These are phyloP conservation scores for Penicillium sumatraense DNA, from an alignment of 2,329 filamentous ascomycete species.

Conservation along the genomic window DNA sequence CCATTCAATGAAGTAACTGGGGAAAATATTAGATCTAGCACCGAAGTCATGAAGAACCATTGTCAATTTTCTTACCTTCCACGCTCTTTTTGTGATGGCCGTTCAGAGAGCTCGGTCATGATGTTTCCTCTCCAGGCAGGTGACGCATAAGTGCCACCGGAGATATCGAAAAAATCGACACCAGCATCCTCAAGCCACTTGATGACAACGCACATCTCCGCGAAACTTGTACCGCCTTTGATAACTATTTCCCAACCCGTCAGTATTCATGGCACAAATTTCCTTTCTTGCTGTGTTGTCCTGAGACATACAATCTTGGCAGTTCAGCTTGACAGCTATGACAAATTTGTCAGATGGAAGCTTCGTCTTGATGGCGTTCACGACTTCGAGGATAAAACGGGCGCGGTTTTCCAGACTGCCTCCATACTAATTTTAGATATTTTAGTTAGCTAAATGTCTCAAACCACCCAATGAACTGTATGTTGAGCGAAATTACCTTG, in stretches of 20 bases:
- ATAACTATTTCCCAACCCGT: conserved; percentile 16
- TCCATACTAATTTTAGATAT: conserved; percentile 25
- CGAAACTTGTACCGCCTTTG: conserved; percentile 23
- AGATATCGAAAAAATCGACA: conserved; percentile 28
- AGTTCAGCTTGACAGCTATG: conserved; percentile 23
- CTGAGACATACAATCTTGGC: conserved; percentile 18
- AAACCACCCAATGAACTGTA: too few relatives aligned
- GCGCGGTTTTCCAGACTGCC: conserved; percentile 26
- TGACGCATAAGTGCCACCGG: conserved; percentile 25
- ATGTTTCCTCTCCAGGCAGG: conserved; percentile 24
- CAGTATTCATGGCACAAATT: too few relatives aligned
- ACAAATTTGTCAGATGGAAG: conserved; percentile 18
- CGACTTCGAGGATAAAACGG: conserved; percentile 25
- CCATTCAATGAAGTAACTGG: conserved; percentile 25
- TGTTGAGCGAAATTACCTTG: neutral
- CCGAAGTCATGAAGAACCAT: neutral
- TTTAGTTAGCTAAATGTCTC: too few relatives aligned
- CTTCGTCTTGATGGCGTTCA: conserved; percentile 22
- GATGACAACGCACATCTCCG: conserved; percentile 25
- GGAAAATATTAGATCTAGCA: neutral
- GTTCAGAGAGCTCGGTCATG: conserved; percentile 10
- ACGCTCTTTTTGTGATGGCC: conserved; percentile 20
- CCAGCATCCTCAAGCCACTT: conserved; percentile 29
- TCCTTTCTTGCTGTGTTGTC: neutral
- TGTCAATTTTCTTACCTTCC: conserved; percentile 16